phyloP scores from a whole-genome alignment of 306 rosid species.

The Quercus dentata region DNA sequence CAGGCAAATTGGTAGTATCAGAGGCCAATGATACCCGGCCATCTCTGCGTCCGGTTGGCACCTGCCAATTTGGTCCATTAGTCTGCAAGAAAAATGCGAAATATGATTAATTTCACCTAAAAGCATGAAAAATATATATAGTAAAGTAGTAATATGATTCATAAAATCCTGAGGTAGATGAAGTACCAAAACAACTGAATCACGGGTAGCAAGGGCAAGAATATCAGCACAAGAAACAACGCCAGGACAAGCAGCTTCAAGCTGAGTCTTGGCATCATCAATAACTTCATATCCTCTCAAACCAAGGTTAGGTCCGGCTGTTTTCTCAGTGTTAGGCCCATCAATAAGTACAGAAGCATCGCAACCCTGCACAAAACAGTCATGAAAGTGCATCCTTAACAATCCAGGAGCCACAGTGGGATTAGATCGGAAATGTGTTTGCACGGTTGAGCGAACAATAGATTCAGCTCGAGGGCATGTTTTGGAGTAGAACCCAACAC shows the following conservation, averaged over 20 bases:
- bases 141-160: not conserved
- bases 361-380: not conserved
- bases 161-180: too few species aligned
- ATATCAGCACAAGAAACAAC: slow-evolving; percentile 57
- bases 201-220: slow-evolving; percentile 50
- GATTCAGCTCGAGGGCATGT: slow-evolving; percentile 42
- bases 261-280: slow-evolving; percentile 44
- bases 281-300: slow-evolving; percentile 44
- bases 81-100: too few species aligned
- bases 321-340: slow-evolving; percentile 21
- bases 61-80: too few species aligned
- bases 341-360: slow-evolving; percentile 41
- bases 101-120: not conserved
- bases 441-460: slow-evolving; percentile 35
- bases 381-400: too few species aligned
- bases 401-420: too few species aligned
- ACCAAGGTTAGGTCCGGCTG: slow-evolving; percentile 17
- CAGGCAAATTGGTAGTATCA: slow-evolving; percentile 33
- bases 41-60: too few species aligned
- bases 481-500: slow-evolving; percentile 30
- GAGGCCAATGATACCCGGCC: slow-evolving; percentile 49
- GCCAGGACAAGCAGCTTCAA: slow-evolving; percentile 51
- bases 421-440: slow-evolving; percentile 21
- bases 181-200: slow-evolving; percentile 48
- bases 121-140: slow-evolving; percentile 24